A percentile compares a stretch with the other conserved stretches of the same genome.
Evolutionary conservation across 129 eudicot species (phyloP).

Genomic region (Chrysanthemum seticuspe): DNA sequence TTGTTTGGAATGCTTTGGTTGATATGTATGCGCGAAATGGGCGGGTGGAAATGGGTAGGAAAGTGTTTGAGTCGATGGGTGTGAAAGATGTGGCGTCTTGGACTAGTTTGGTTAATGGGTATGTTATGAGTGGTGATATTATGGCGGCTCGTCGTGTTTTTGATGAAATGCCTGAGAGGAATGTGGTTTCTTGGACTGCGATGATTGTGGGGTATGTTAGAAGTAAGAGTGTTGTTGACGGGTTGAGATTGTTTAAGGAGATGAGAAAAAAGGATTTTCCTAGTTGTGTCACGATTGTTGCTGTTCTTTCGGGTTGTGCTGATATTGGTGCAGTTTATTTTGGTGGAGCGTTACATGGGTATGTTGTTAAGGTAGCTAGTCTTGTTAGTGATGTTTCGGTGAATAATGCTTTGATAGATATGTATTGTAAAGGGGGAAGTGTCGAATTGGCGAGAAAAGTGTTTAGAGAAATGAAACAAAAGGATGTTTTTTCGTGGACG

Average conservation of each 20-base stretch:
- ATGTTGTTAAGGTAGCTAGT: slow-evolving; percentile 38
- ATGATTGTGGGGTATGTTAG: slow-evolving; percentile 67
- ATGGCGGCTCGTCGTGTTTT: slow-evolving; percentile 44
- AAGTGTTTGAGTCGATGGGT: slow-evolving; percentile 41
- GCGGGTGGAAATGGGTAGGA: slow-evolving; percentile 22
- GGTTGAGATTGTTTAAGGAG: slow-evolving; percentile 42
- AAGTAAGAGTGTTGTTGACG: slow-evolving; percentile 37
- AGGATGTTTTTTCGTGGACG: slow-evolving; percentile 68
- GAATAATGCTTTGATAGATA: slow-evolving; percentile 61
- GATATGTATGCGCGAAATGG: slow-evolving; percentile 51
- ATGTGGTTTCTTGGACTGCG: slow-evolving; percentile 65
- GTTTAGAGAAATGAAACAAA: slow-evolving; percentile 37
- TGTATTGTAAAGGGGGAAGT: slow-evolving; percentile 60
- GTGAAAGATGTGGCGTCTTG: slow-evolving; percentile 61
- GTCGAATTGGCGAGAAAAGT: slow-evolving; percentile 41
- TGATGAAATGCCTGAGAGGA: slow-evolving; percentile 57
- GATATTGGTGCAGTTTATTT: slow-evolving; percentile 74
- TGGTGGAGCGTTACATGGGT: slow-evolving; percentile 55
- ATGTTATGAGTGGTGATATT: slow-evolving; percentile 43
- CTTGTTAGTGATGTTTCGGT: slow-evolving; percentile 46
- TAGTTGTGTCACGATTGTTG: slow-evolving; percentile 50
- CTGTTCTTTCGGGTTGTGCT: slow-evolving; percentile 52
- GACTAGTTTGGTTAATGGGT: slow-evolving; percentile 67
- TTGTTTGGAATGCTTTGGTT: slow-evolving; percentile 54
- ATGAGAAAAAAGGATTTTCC: slow-evolving; percentile 39